Evolutionary conservation across 1,284 basidiomycete species (phyloP), one percentile per base, ranked within the genome.

Genomic region (Ganoderma lingzhi): DNA sequence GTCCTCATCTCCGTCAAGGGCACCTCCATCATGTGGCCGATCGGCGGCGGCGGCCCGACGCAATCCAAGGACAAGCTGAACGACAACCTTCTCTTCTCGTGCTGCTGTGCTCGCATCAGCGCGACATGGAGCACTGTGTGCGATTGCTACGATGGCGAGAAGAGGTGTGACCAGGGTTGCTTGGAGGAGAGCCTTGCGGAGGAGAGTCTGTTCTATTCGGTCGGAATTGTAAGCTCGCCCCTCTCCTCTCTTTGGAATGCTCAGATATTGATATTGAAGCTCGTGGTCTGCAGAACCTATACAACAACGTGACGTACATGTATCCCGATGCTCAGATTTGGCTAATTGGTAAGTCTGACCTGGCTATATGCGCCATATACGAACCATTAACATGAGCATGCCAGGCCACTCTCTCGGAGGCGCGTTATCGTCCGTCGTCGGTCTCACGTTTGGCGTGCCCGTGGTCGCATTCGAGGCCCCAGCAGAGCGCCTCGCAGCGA

Each of bases 51-150:
- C 0, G 96, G 95, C 0, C 92, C 95, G 30, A 99, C 97, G 15
- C 86, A 87, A 2, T 90, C 89, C 81, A 97, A 97, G 77, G 97
- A 99, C 84, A 98, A 95, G 82, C 79, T 93, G 60, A 99, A 98
- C 80, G 96, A 98, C 81, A 99, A 99, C 76, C 80, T 99, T 19
- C 84, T 99, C 66, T 99, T 99, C 82, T 93, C 96, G 58, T 99
- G 97, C 82, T 99, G 97, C 82, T 99, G 97, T 80, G 97, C 97
- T 0, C 86, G 90, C 37, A 90, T 99, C 35, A 95, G 95, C 75
- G 97, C 95, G 87, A 92, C 94, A 4, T 99, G 97, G 97, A 90
- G 92, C 45, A 89, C 96, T 0, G 97, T 99, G 3, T 99, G 98
- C 80, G 94, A 90, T 69, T 99, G 97, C 81, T 94, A 93, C 80